A percentile compares a stretch with the other conserved stretches of the same genome.
Conservation (phyloP, 1,284 basidiomycete species). For the Cutaneotrichosporon dermatis region DNA sequence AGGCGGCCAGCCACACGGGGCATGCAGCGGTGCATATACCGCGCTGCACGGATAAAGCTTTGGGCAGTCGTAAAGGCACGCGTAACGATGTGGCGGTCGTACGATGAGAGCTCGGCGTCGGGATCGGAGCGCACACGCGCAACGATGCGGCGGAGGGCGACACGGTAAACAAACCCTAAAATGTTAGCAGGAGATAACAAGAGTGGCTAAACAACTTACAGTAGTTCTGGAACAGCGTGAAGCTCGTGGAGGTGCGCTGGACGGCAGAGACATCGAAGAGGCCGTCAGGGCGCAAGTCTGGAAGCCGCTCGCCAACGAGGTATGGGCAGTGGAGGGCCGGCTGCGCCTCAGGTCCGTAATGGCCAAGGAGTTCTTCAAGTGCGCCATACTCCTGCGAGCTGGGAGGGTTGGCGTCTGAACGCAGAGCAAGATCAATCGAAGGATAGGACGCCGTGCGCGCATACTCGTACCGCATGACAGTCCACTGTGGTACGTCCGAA, state of each 20-base stretch:
- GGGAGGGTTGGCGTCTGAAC: constrained; percentile 32
- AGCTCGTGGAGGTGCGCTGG: constrained; percentile 25
- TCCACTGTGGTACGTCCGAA: constrained; percentile 4
- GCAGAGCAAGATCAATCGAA: constrained; percentile 37
- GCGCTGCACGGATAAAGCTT: constrained; percentile 29
- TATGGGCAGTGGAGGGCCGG: constrained; percentile 33
- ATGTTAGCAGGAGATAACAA: neutral
- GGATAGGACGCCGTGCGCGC: constrained; percentile 32
- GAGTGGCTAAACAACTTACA: constrained; percentile 18
- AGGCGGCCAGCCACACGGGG: constrained; percentile 33
- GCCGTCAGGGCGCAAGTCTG: constrained; percentile 15
- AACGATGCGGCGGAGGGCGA: constrained; percentile 36
- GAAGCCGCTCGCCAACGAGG: constrained; percentile 27
- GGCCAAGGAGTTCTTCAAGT: constrained; percentile 24
- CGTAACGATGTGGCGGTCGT: constrained; percentile 26
- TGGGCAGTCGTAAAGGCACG: constrained; percentile 35
- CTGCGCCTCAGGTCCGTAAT: constrained; percentile 21
- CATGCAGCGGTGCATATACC: constrained; percentile 34
- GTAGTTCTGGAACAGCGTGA: constrained; percentile 41
- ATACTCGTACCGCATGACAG: constrained; percentile 32
- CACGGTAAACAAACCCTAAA: constrained; percentile 38
- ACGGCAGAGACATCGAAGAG: constrained; percentile 13
- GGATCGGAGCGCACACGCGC: constrained; percentile 24
- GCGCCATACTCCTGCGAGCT: constrained; percentile 26
- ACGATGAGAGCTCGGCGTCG: constrained; percentile 20